phyloP scores from a whole-genome alignment of 176 grass and related monocot genomes.

The Lolium multiflorum region DNA sequence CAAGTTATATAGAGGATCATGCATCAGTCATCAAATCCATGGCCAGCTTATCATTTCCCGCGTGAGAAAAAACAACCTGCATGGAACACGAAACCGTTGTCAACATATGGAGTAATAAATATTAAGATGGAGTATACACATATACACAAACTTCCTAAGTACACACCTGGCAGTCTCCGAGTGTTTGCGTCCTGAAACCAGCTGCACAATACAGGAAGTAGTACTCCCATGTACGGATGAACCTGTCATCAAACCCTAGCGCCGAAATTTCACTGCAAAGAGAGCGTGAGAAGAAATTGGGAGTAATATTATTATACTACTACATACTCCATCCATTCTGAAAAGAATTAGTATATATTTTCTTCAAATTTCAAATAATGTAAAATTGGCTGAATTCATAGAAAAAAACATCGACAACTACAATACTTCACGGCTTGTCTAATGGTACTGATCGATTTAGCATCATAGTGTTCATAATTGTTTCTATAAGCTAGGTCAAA shows the following conservation, averaged over 20 bases:
- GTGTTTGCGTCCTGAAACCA: conserved; percentile 57
- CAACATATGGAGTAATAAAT: background rate
- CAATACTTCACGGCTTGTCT: too few species aligned
- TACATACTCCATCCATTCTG: background rate
- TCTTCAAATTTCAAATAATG: background rate
- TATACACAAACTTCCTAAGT: background rate
- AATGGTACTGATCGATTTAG: too few species aligned
- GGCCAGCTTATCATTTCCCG: background rate
- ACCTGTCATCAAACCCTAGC: conserved; percentile 70
- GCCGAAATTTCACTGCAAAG: conserved; percentile 47
- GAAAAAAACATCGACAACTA: too few species aligned
- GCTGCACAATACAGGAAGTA: conserved; percentile 72
- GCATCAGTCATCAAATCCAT: background rate
- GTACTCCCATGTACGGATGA: conserved; percentile 62
- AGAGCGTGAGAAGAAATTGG: background rate
- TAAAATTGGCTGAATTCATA: background rate
- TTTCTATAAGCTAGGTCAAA: too few species aligned
- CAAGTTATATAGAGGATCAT: background rate
- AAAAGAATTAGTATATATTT: too few species aligned
- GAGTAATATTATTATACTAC: background rate
- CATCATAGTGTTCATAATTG: too few species aligned
- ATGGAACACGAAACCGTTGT: background rate
- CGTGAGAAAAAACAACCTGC: background rate
- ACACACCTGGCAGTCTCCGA: conserved; percentile 56
- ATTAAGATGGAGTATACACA: background rate